phyloP scores from a whole-genome alignment of 345 rosid species.

The Camelina sativa region DNA sequence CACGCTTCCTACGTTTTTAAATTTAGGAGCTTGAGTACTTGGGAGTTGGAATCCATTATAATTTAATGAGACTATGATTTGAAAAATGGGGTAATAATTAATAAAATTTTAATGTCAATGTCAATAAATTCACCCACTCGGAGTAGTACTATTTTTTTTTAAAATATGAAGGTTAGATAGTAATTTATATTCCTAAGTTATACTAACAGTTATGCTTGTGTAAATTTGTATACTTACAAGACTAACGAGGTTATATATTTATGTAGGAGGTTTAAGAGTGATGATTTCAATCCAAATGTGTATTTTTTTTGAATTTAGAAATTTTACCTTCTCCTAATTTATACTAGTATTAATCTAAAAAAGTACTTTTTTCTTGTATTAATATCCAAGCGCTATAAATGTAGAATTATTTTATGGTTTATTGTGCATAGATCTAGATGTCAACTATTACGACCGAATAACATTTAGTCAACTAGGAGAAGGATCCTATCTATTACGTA shows the following conservation, averaged over 20 bases:
- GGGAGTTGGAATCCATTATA: constrained; percentile 14
- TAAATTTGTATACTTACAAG: too few species aligned
- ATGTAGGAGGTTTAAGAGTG: too few species aligned
- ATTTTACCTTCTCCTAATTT: not conserved
- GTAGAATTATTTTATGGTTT: not conserved
- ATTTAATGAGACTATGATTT: not conserved
- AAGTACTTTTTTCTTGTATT: not conserved
- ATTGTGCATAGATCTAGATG: constrained; percentile 35
- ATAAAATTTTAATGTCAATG: not conserved
- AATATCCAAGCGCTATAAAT: constrained; percentile 14
- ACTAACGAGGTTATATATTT: too few species aligned
- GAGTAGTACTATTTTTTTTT: not conserved
- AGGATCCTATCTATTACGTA: constrained; percentile 6
- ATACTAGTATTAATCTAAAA: not conserved
- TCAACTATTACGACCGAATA: constrained; percentile 18
- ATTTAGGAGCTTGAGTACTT: not conserved
- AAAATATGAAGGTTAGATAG: too few species aligned
- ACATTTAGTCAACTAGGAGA: constrained; percentile 28
- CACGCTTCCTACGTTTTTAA: constrained; percentile 17
- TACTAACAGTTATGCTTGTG: too few species aligned
- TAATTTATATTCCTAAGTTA: too few species aligned
- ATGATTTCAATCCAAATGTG: not conserved
- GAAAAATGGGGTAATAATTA: not conserved
- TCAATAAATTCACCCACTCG: not conserved
- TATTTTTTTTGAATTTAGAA: not conserved